Base-by-base conservation (phyloP, 768 basidiomycete genomes). In the Trametes cingulata region DNA sequence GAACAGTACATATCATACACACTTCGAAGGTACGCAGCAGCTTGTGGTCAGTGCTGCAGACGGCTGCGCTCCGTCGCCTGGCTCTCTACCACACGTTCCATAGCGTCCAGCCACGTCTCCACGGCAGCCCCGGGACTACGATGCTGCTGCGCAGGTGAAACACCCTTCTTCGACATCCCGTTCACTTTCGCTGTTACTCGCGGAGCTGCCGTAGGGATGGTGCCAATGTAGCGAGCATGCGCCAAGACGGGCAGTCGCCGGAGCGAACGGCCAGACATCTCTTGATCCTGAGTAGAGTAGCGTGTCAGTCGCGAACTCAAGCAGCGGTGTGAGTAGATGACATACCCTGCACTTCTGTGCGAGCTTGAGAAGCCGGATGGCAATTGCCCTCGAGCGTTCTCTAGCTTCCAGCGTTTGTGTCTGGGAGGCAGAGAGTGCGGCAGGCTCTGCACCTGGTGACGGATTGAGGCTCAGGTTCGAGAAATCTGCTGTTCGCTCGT, bases 211-310 rank as follows among this genome's bases (percentile, higher is more conserved):
- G 48, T 10, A 1, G 70, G 64, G 20, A 83, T 81, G 15, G 80
- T 73, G 27, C 87, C 83, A 50, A 98, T 86, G 70, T 93, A 88
- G 8, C 85, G 81, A 4, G 96, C 93, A 46, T 97, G 85, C 1
- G 95, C 93, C 19, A 98, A 83, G 46, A 98, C 93, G 3, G 97
- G 97, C n/a, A 99, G 79, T 7, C 95, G 86, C 13, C 97, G 85
- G 13, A 99, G 80, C 1, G 92, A 88, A 36, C 97, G 87, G 14
- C 97, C 97, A 15, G 95, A 97, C 80, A 98, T 85, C n/a, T 83
- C 83, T 71, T 93, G 86, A 17, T 72, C 72, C 89, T 91, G 55
- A 41, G 8, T 10, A 17, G 12, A 25, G n/a, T 24, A 33, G 29
- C 25, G 47, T n/a, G n/a, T 24, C 4, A 27, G 22, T 36, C 27